Conservation (phyloP, 495 filamentous ascomycete genomes). For the Trichocladium uniseriatum region DNA sequence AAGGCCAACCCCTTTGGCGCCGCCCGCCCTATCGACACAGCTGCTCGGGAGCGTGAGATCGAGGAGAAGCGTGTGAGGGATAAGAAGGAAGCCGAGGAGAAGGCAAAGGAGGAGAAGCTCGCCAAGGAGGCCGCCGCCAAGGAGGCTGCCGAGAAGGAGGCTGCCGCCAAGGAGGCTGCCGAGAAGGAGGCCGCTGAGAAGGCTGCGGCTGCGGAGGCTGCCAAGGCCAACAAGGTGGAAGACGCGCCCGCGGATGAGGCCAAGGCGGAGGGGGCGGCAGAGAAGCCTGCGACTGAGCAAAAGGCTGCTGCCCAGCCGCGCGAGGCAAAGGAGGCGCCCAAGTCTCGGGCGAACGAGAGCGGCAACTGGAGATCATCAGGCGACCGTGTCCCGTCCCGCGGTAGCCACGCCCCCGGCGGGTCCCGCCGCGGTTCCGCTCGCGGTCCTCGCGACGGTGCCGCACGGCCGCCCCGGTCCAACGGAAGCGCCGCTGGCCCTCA, state of each 20-base stretch:
- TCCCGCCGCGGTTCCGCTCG: slow-evolving; percentile 33
- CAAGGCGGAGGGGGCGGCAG: slow-evolving; percentile 42
- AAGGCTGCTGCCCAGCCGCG: slow-evolving; percentile 23
- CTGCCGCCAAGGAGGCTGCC: slow-evolving; percentile 26
- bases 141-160: slow-evolving; percentile 43
- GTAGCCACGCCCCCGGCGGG: slow-evolving; percentile 29
- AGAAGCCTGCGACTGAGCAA: slow-evolving; percentile 21
- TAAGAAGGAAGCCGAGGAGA: slow-evolving; percentile 84
- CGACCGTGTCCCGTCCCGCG: slow-evolving; percentile 31
- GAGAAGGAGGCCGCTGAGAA: slow-evolving; percentile 48
- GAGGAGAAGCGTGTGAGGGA: slow-evolving; percentile 77
- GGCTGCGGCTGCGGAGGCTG: slow-evolving; percentile 43
- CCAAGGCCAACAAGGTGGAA: slow-evolving; percentile 16
- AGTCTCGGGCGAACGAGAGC: slow-evolving; percentile 38
- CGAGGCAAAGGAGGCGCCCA: slow-evolving; percentile 23
- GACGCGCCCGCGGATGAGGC: slow-evolving; percentile 14
- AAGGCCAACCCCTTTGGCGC: slow-evolving; percentile 91
- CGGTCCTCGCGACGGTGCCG: slow-evolving; percentile 32
- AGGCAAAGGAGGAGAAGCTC: slow-evolving; percentile 64
- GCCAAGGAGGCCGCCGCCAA: slow-evolving; percentile 58
- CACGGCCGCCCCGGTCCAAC: slow-evolving; percentile 38
- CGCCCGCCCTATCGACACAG: slow-evolving; percentile 81
- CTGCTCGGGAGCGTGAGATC: slow-evolving; percentile 74
- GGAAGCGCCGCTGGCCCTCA: slow-evolving; percentile 27
- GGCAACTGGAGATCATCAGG: slow-evolving; percentile 44